Evolutionary conservation across 2,329 filamentous ascomycete species (phyloP), one percentile per base, ranked within the genome.

Genomic region (Ophiostoma sp.): DNA sequence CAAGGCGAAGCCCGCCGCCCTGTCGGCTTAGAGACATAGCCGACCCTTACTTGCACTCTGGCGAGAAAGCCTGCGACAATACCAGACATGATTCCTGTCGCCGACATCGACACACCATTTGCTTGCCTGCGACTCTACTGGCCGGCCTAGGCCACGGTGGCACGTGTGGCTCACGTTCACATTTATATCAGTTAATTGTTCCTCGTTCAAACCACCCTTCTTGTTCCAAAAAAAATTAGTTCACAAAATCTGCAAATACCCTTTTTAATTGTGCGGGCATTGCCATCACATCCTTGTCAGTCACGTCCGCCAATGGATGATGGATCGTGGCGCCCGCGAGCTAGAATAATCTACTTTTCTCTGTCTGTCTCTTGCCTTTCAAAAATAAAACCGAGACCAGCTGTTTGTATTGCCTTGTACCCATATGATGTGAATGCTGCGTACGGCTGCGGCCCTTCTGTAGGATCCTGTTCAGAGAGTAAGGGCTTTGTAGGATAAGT

Each of bases 1-100:
- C 75, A 80, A 79, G 74, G 78, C 79, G 76, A 85, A 91, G 85
- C 83, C 82, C 72, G 84, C 85, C 52, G 84, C 84, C 70, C 79
- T 80, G 72, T 79, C 75, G 39, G 80, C 77, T 57, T 82, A 79
- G 50, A 5, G 19, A 15, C 33, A 25, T 6, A 55, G 17, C 15
- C 36, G 22, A 12, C 36, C 4, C 39, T 25, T 8, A 11, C 50
- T 31, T 15, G 28, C 22, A 11, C 31, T 31, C n/a, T 31, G 31
- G 31, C 50, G 50, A 69, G 9, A 22, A 48, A 69, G 9, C 22
- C 39, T 8, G 19, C 42, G 39, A 25, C 33, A 15, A 42, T 7
- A 3, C 36, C 19, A 25, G 9, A 3, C n/a, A 4, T n/a, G n/a
- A 7, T 48, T 17, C 11, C 22, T 31, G 31, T 42, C 15, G 39